These are phyloP conservation scores for Alternaria panax DNA, from an alignment of 2,329 filamentous ascomycete genomes.

Conservation along the genomic window DNA sequence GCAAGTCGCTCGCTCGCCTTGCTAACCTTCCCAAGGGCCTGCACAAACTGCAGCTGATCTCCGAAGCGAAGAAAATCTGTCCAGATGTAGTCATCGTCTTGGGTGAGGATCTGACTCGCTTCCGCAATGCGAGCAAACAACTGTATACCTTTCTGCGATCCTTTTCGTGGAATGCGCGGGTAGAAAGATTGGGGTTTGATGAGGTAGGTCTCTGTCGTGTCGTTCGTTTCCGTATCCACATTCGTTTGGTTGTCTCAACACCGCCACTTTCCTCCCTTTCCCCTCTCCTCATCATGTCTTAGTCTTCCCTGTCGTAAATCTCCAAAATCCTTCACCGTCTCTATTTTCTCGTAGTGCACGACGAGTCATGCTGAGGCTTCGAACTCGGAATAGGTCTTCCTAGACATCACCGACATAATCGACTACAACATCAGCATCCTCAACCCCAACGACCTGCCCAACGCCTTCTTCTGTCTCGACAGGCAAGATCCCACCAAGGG, in stretches of 20 bases:
- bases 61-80: constrained; percentile 79
- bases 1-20: neutral
- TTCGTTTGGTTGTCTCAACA: constrained; percentile 4
- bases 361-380: constrained; percentile 12
- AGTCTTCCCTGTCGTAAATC: neutral
- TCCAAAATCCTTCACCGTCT: neutral
- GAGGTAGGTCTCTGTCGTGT: constrained; percentile 65
- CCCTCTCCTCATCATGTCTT: neutral
- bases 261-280: constrained; percentile 1
- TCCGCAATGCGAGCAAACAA: constrained; percentile 84
- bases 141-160: constrained; percentile 76
- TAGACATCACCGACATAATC: constrained; percentile 87
- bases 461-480: constrained; percentile 83
- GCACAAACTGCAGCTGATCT: constrained; percentile 84
- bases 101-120: constrained; percentile 76
- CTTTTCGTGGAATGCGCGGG: constrained; percentile 78
- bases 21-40: constrained; percentile 55
- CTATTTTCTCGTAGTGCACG: no score
- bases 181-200: constrained; percentile 87
- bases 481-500: constrained; percentile 77
- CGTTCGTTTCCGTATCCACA: constrained; percentile 5
- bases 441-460: constrained; percentile 67
- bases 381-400: constrained; percentile 62
- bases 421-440: constrained; percentile 79
- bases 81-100: constrained; percentile 84